phyloP scores from a whole-genome alignment of 2,329 filamentous ascomycete species.

The Pochonia chlamydosporia region DNA sequence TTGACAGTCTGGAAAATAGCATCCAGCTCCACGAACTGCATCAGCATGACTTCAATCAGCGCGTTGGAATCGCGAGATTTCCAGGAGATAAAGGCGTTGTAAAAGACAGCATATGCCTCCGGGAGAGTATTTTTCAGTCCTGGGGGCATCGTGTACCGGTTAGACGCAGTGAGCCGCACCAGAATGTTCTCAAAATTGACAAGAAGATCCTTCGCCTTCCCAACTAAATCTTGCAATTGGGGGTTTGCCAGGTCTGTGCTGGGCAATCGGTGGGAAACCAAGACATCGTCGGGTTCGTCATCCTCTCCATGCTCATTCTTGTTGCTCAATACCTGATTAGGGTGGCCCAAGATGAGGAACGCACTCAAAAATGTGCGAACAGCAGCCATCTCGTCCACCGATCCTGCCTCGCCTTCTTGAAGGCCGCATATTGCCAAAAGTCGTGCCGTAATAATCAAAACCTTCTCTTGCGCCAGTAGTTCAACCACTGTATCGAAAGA shows the following conservation, averaged over 20 bases:
- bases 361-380: slow-evolving; percentile 74
- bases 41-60: slow-evolving; percentile 77
- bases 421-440: slow-evolving; percentile 66
- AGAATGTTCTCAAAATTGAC: slow-evolving; percentile 73
- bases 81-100: slow-evolving; percentile 77
- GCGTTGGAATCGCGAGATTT: slow-evolving; percentile 74
- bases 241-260: slow-evolving; percentile 51
- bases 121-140: slow-evolving; percentile 57
- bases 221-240: slow-evolving; percentile 64
- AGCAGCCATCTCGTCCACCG: slow-evolving; percentile 62
- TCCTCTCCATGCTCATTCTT: slow-evolving; percentile 54
- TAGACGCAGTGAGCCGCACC: slow-evolving; percentile 57
- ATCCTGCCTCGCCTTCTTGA: slow-evolving; percentile 56
- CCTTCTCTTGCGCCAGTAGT: slow-evolving; percentile 60
- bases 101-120: slow-evolving; percentile 66
- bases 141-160: slow-evolving; percentile 61
- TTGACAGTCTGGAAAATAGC: slow-evolving; percentile 81
- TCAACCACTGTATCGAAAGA: slow-evolving; percentile 70
- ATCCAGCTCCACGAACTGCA: slow-evolving; percentile 79
- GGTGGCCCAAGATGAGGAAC: slow-evolving; percentile 74
- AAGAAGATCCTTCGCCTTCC: slow-evolving; percentile 70
- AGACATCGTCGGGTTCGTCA: slow-evolving; percentile 43
- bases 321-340: slow-evolving; percentile 69
- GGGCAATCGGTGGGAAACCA: slow-evolving; percentile 26
- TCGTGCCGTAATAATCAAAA: slow-evolving; percentile 59